Conservation (phyloP, 495 filamentous ascomycete genomes). For the Usnea hakonensis region DNA sequence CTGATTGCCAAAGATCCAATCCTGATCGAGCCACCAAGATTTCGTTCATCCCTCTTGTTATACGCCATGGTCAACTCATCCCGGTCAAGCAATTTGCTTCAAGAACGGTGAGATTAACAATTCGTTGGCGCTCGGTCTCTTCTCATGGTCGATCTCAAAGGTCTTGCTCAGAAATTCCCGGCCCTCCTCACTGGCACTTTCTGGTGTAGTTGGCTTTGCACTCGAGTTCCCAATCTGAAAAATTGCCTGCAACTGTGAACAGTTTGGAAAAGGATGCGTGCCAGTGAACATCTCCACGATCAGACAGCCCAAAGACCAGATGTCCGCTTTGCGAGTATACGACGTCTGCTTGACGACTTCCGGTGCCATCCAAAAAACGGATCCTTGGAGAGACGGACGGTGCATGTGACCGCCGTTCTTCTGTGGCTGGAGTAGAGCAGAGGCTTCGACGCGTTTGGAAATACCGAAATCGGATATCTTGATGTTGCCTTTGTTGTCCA, state of each 20-base stretch:
- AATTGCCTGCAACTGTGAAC: conserved; percentile 93
- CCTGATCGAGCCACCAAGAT: not conserved
- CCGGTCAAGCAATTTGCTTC: conserved; percentile 46
- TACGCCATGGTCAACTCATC: not conserved
- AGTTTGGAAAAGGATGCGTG: conserved; percentile 92
- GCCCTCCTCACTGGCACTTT: conserved; percentile 79
- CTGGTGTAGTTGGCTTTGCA: conserved; percentile 83
- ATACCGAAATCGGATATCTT: conserved; percentile 99
- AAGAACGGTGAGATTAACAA: conserved; percentile 76
- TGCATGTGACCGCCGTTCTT: conserved; percentile 57
- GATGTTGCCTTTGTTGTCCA: conserved; percentile 97
- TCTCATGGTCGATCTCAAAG: conserved; percentile 90
- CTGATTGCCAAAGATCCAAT: not conserved
- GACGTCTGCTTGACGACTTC: conserved; percentile 97
- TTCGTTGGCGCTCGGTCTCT: conserved; percentile 85
- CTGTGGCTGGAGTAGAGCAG: conserved; percentile 50
- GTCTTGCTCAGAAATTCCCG: conserved; percentile 77
- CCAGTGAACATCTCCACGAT: conserved; percentile 99
- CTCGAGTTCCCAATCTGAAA: conserved; percentile 91
- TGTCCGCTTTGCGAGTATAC: conserved; percentile 98
- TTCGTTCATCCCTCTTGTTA: not conserved
- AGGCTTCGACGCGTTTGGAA: conserved; percentile 90
- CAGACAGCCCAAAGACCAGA: conserved; percentile 94
- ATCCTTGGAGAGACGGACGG: conserved; percentile 89
- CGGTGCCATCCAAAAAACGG: conserved; percentile 99